Conservation (phyloP, 1,139 yeast genomes). For the Candida glucosophila region DNA sequence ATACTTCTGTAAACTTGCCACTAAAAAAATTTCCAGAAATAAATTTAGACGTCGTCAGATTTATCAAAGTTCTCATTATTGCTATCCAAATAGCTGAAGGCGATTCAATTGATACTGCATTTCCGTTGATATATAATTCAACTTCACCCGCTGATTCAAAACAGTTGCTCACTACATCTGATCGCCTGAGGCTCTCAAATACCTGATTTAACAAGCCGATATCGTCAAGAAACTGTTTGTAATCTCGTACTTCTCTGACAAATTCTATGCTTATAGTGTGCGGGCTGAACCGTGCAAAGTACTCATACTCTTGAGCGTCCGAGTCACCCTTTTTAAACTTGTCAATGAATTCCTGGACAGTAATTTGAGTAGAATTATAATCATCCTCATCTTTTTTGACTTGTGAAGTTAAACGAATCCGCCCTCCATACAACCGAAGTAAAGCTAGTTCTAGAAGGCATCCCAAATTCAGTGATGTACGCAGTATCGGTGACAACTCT, state of each 20-base stretch:
- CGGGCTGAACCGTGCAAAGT: constrained; percentile 17
- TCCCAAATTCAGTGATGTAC: too few species aligned
- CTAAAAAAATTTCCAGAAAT: constrained; percentile 9
- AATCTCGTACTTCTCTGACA: constrained; percentile 21
- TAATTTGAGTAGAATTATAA: too few species aligned
- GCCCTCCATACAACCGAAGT: too few species aligned
- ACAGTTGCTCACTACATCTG: constrained; percentile 8
- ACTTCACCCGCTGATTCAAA: constrained; percentile 14
- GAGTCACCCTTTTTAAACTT: constrained; percentile 8
- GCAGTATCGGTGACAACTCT: too few species aligned
- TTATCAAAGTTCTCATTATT: constrained; percentile 17
- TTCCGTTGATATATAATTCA: constrained; percentile 20
- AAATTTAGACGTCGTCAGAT: constrained; percentile 9
- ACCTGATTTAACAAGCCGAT: constrained; percentile 16
- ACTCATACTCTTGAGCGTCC: constrained; percentile 6
- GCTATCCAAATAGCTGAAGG: constrained; percentile 24
- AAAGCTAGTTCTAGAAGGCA: too few species aligned
- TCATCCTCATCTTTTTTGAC: too few species aligned
- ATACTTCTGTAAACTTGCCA: constrained; percentile 14
- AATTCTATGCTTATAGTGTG: constrained; percentile 18
- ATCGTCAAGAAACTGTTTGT: constrained; percentile 16
- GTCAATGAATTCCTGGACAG: too few species aligned
- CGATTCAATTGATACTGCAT: constrained; percentile 15
- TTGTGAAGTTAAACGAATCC: too few species aligned
- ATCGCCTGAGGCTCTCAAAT: constrained; percentile 8